Conservation (phyloP, 2,329 filamentous ascomycete genomes). For the Epichloe hybrida region DNA sequence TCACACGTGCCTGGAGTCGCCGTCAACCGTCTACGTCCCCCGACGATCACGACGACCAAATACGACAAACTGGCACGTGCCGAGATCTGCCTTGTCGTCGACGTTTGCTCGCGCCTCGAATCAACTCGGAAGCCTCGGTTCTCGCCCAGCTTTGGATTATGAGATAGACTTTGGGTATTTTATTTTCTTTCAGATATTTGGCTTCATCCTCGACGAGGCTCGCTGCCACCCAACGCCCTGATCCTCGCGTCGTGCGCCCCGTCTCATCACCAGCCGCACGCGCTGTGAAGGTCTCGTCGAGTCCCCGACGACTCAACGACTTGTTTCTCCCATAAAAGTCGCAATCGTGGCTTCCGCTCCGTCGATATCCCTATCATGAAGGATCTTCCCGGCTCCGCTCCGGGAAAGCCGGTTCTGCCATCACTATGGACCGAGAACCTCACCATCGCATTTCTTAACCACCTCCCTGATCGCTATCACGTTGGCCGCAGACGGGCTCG, state of each 20-base stretch:
- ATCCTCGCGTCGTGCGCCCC: conserved; percentile 2
- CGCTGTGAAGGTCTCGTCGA: conserved; percentile 8
- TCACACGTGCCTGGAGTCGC: conserved; percentile 6
- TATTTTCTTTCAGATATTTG: conserved; percentile 13
- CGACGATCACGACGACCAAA: conserved; percentile 1
- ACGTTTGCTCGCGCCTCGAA: not conserved
- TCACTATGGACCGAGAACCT: conserved; percentile 27
- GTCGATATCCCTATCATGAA: conserved; percentile 19
- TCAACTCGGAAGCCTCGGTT: conserved; percentile 4
- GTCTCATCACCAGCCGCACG: not conserved
- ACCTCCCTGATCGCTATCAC: conserved; percentile 26
- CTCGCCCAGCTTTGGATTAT: conserved; percentile 17
- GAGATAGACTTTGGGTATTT: conserved; percentile 23
- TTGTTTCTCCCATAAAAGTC: not conserved
- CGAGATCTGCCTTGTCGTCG: conserved; percentile 3
- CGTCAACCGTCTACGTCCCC: not conserved
- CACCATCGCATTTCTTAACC: conserved; percentile 29
- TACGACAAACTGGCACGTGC: conserved; percentile 4
- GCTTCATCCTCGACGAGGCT: conserved; percentile 10
- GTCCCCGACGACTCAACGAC: not conserved
- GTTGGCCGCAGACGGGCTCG: conserved; percentile 24
- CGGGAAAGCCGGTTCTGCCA: conserved; percentile 28
- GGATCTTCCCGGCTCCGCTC: conserved; percentile 22
- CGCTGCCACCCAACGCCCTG: not conserved
- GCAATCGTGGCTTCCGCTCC: conserved; percentile 7